Evolutionary conservation across 306 rosid species (phyloP), one percentile per base, ranked within the genome.

Genomic region (Comarum palustre): DNA sequence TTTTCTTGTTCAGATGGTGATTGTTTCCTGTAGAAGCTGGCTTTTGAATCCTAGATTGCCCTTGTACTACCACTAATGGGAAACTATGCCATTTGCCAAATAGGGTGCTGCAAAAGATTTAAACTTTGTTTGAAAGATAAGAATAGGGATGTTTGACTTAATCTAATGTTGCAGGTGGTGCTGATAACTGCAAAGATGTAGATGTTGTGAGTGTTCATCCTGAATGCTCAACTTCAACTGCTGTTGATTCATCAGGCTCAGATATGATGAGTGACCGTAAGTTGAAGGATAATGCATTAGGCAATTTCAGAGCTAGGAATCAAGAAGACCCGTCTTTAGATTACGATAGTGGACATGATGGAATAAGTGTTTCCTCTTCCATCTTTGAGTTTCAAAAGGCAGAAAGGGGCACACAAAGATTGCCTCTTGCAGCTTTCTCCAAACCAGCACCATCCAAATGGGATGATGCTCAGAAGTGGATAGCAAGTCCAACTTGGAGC

Each of bases 401-500:
- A 3, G 98, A 90, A 80, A 83, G 91, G 72, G 83, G 84, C 20
- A 69, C 89, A n/a, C 96, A 77, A 17, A 77, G 98, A 85, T 86
- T 85, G 66, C 92, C 93, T 3, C 62, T 81, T 70, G 88, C 87
- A 24, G 91, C 96, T 0, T 89, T 94, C 73, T 94, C 98, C 31
- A 91, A 94, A 77, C 96, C 98, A 22, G 91, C 96, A 1, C 96
- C 92, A 24, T 94, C 98, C 61, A 94, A 94, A 75, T 94, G 98
- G 98, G 97, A 89, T 58, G 97, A 94, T 85, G 98, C 98, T 8
- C 97, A 91, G 84, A 91, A 94, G 81, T 94, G 98, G 98, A 91
- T 94, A 65, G 96, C 96, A 2, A 91, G 98, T 76, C 97, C 97
- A 22, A 94, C 87, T 36, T 82, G 90, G 12, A 89, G 88, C 77